Conservation (phyloP, 192 early-diverging fungal genomes). For the Backusella circina region DNA sequence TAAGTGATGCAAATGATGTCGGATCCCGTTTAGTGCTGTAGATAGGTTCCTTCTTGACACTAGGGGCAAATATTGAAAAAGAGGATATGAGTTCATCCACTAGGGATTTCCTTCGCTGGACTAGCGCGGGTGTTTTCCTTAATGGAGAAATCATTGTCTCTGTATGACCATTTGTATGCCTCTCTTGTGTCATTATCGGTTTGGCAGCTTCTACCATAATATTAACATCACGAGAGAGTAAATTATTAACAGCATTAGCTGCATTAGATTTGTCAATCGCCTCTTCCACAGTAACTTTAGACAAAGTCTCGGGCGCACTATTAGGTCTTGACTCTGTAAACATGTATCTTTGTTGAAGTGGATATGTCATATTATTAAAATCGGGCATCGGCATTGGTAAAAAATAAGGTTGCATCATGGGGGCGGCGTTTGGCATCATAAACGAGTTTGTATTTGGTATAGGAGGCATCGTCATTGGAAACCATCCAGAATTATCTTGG, state of each 20-base stretch:
- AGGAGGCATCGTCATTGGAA: not conserved
- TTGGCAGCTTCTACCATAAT: not conserved
- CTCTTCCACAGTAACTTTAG: not conserved
- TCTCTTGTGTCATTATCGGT: not conserved
- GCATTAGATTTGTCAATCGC: not conserved
- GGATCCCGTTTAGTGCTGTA: not conserved
- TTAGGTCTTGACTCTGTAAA: not conserved
- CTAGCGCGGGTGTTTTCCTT: not conserved
- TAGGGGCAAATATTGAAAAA: not conserved
- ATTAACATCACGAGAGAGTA: not conserved
- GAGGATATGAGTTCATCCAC: not conserved
- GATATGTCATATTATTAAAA: not conserved
- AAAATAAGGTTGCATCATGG: conserved; percentile 4
- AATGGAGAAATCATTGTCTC: not conserved
- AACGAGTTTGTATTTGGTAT: not conserved
- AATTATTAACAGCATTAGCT: not conserved
- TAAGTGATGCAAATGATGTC: not conserved
- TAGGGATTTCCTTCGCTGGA: not conserved
- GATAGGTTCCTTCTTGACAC: not conserved
- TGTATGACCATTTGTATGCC: not conserved
- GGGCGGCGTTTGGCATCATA: not conserved
- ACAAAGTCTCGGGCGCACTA: not conserved
- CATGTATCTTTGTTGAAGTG: not conserved
- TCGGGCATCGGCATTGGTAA: not conserved
- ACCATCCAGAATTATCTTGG: not conserved